Conservation (phyloP, 1,139 yeast species). For the Scheffersomyces stambukii region DNA sequence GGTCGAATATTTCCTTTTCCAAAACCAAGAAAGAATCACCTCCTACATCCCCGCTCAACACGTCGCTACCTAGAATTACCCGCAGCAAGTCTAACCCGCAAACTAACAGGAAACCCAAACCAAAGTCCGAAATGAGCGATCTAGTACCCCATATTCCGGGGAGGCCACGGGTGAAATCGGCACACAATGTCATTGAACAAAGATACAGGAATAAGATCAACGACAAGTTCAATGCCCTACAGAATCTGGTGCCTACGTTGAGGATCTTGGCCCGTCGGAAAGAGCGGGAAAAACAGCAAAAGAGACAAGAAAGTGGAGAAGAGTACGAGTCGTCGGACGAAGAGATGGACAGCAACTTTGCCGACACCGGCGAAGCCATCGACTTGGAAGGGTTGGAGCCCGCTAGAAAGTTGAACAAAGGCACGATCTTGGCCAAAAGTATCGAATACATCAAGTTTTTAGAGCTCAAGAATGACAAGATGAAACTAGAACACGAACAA, state of each 20-base stretch:
- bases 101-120: too few species aligned
- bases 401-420: slow-evolving; percentile 42
- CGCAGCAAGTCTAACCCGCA: too few species aligned
- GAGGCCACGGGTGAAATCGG: slow-evolving; percentile 22
- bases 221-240: slow-evolving; percentile 40
- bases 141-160: slow-evolving; percentile 9
- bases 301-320: slow-evolving; percentile 13
- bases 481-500: slow-evolving; percentile 32
- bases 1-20: slow-evolving; percentile 5
- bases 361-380: slow-evolving; percentile 10
- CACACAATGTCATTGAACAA: slow-evolving; percentile 46
- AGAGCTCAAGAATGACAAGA: slow-evolving; percentile 33
- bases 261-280: slow-evolving; percentile 26
- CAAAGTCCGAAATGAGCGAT: too few species aligned
- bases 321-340: slow-evolving; percentile 13
- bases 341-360: slow-evolving; percentile 13
- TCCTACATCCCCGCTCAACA: slow-evolving; percentile 7
- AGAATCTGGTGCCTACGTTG: slow-evolving; percentile 40
- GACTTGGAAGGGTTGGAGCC: slow-evolving; percentile 45
- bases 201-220: slow-evolving; percentile 44
- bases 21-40: slow-evolving; percentile 3
- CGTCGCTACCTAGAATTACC: too few species aligned
- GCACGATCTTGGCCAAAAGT: slow-evolving; percentile 41
- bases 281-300: slow-evolving; percentile 10
- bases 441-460: slow-evolving; percentile 43